Conservation (phyloP, 129 eudicot species). For the Centrapalus pauciflorus region DNA sequence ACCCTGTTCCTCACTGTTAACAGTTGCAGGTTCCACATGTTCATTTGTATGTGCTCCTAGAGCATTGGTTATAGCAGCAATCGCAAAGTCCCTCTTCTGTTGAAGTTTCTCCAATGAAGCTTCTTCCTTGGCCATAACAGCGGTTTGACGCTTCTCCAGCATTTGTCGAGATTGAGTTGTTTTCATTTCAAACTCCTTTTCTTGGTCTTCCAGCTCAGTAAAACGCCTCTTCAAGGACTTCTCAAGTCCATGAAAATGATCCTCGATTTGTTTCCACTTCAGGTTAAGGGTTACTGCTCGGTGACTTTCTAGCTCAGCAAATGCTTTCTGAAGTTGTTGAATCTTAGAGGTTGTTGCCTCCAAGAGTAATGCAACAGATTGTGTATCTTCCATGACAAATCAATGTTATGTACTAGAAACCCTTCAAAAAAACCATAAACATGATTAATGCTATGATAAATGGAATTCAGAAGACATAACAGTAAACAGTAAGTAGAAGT, state of each 20-base stretch:
- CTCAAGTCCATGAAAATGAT: conserved; percentile 94
- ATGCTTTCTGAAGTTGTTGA: conserved; percentile 95
- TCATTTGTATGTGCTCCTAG: conserved; percentile 44
- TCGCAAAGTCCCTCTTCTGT: conserved; percentile 91
- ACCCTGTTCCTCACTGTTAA: conserved; percentile 25
- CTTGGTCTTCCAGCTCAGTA: conserved; percentile 91
- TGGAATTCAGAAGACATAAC: neutral
- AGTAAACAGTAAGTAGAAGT: neutral
- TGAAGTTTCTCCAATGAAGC: conserved; percentile 75
- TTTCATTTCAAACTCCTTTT: conserved; percentile 74
- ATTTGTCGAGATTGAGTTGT: conserved; percentile 59
- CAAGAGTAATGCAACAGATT: conserved; percentile 68
- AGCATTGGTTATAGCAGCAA: conserved; percentile 57
- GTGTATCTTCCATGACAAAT: conserved; percentile 68
- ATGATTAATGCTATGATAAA: conserved; percentile 1
- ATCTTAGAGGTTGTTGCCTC: conserved; percentile 92
- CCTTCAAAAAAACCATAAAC: conserved; percentile 2
- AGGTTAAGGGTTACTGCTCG: conserved; percentile 88
- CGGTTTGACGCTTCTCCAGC: conserved; percentile 76
- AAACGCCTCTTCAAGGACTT: conserved; percentile 94
- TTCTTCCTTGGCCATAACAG: conserved; percentile 79
- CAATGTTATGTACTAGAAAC: conserved; percentile 31
- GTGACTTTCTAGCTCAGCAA: conserved; percentile 96
- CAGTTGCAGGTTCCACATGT: conserved; percentile 17
- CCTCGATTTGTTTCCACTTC: conserved; percentile 98